phyloP scores from a whole-genome alignment of 2,329 filamentous ascomycete genomes.

The Alternaria gansuensis region DNA sequence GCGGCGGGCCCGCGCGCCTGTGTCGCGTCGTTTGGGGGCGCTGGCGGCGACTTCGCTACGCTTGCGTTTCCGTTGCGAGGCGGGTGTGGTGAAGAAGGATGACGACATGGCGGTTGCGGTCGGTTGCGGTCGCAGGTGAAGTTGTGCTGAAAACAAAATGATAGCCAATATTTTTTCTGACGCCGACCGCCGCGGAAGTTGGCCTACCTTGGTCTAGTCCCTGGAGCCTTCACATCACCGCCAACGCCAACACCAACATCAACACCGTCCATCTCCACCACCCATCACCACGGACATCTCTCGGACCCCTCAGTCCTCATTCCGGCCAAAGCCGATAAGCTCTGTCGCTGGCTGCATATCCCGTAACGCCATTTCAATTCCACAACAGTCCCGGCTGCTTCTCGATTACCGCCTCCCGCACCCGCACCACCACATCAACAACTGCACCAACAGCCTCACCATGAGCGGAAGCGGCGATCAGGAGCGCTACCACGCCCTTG shows the following conservation, averaged over 20 bases:
- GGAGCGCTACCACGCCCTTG: slow-evolving; percentile 62
- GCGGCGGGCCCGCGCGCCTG: slow-evolving; percentile 57
- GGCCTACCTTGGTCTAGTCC: too few relatives aligned
- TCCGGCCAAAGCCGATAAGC: background rate
- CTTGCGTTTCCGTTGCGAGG: slow-evolving; percentile 91
- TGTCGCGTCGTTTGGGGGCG: slow-evolving; percentile 68
- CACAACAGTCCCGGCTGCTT: slow-evolving; percentile 3
- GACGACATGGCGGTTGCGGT: slow-evolving; percentile 67
- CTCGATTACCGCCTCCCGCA: slow-evolving; percentile 3
- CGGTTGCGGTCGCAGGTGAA: slow-evolving; percentile 13
- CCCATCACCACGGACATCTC: background rate
- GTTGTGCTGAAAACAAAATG: too few relatives aligned
- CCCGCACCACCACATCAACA: slow-evolving; percentile 7
- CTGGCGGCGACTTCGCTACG: slow-evolving; percentile 63
- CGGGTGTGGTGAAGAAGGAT: slow-evolving; percentile 92
- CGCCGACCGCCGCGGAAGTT: too few relatives aligned
- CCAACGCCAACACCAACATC: too few relatives aligned
- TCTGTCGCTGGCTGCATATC: background rate
- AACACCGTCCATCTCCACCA: too few relatives aligned
- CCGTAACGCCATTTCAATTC: background rate
- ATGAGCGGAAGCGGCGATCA: slow-evolving; percentile 56
- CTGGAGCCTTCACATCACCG: too few relatives aligned
- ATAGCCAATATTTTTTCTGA: too few relatives aligned
- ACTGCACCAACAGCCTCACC: slow-evolving; percentile 17
- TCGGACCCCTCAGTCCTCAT: background rate